Conservation (phyloP, 106 monocot genomes). For the Acanthochlamys bracteata region DNA sequence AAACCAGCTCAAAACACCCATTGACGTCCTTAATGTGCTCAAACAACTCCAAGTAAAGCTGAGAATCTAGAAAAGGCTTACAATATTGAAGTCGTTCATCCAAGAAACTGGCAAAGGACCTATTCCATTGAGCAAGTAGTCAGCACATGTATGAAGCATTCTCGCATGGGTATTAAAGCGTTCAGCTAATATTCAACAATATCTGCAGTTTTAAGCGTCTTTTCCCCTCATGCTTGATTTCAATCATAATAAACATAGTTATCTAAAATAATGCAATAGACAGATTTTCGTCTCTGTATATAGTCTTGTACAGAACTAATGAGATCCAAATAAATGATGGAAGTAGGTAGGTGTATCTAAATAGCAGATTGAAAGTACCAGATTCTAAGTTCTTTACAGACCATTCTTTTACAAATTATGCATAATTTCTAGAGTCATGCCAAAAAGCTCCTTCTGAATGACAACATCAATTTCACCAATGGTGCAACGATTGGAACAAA, state of each 20-base stretch:
- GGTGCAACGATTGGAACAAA: neutral
- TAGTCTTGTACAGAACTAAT: neutral
- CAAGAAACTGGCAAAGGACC: constrained; percentile 59
- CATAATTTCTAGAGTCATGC: no score
- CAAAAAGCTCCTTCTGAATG: no score
- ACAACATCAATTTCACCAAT: no score
- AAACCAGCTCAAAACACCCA: neutral
- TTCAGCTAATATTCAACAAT: neutral
- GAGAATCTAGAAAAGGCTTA: constrained; percentile 3
- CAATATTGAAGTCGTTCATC: constrained; percentile 65
- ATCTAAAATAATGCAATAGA: no score
- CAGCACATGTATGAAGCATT: constrained; percentile 8
- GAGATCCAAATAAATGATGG: neutral
- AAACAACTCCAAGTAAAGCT: neutral
- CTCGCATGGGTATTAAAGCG: no score
- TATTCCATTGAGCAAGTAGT: no score
- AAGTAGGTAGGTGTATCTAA: no score
- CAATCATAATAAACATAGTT: no score
- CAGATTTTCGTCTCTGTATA: neutral
- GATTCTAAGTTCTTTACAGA: no score
- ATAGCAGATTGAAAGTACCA: no score
- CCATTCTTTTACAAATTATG: no score
- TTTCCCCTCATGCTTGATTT: neutral
- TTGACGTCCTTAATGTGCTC: neutral
- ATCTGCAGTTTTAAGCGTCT: neutral